These are phyloP conservation scores for Lachnellula hyalina DNA, from an alignment of 2,329 filamentous ascomycete species.

Conservation along the genomic window DNA sequence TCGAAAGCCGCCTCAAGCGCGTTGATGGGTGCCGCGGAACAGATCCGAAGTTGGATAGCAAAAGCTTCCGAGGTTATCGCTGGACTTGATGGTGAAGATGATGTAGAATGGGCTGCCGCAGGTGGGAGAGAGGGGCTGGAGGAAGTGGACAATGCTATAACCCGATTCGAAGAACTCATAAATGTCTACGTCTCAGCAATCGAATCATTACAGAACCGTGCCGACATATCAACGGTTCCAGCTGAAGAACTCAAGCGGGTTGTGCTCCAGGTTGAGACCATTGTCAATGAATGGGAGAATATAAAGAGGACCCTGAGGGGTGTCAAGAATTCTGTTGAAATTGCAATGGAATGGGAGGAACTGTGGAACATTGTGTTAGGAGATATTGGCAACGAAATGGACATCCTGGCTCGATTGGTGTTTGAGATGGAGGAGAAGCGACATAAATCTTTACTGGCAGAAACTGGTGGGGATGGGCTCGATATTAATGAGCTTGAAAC, in stretches of 20 bases:
- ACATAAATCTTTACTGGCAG: slow-evolving; percentile 69
- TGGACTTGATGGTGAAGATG: slow-evolving; percentile 89
- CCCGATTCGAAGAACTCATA: slow-evolving; percentile 81
- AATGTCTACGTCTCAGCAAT: slow-evolving; percentile 93
- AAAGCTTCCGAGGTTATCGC: slow-evolving; percentile 87
- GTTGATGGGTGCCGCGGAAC: slow-evolving; percentile 79
- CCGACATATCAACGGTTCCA: slow-evolving; percentile 69
- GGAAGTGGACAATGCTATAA: slow-evolving; percentile 68
- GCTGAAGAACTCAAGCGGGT: slow-evolving; percentile 66
- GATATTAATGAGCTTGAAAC: slow-evolving; percentile 89
- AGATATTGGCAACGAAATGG: slow-evolving; percentile 86
- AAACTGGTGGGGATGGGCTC: slow-evolving; percentile 53
- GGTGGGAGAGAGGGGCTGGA: slow-evolving; percentile 78
- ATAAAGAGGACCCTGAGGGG: slow-evolving; percentile 72
- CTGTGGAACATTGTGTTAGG: slow-evolving; percentile 91
- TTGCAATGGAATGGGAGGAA: slow-evolving; percentile 99
- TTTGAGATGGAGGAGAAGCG: slow-evolving; percentile 98
- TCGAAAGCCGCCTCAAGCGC: slow-evolving; percentile 79
- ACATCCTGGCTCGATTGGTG: slow-evolving; percentile 71
- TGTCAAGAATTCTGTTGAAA: slow-evolving; percentile 86
- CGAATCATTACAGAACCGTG: slow-evolving; percentile 75
- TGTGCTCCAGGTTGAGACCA: slow-evolving; percentile 83
- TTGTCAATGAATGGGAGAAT: slow-evolving; percentile 76
- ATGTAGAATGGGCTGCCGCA: slow-evolving; percentile 92
- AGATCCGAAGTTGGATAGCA: slow-evolving; percentile 89